A percentile compares a stretch with the other conserved stretches of the same genome.
phyloP scores from a whole-genome alignment of 2,329 filamentous ascomycete genomes.

The Colletotrichum filicis region DNA sequence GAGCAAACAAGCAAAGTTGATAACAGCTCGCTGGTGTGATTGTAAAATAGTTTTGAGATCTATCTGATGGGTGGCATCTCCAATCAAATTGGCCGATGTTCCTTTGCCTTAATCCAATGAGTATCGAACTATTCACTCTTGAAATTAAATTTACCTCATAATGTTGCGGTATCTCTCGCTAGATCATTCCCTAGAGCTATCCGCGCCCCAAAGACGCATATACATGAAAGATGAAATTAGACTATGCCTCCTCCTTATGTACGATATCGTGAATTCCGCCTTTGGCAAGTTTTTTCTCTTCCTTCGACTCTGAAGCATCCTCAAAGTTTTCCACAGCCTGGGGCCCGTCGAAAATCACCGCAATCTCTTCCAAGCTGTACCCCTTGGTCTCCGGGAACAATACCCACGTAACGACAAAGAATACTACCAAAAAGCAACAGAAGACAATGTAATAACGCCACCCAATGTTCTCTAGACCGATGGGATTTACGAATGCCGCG shows the following conservation, averaged over 20 bases:
- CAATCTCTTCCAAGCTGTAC: conserved; percentile 42
- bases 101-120: no score
- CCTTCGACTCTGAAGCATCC: conserved; percentile 8
- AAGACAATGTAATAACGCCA: conserved; percentile 56
- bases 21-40: no score
- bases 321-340: conserved; percentile 20
- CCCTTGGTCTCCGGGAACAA: conserved; percentile 46
- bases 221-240: neutral
- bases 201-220: no score
- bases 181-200: neutral
- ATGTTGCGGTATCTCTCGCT: neutral
- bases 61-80: no score
- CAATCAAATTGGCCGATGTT: no score
- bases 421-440: conserved; percentile 42
- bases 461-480: conserved; percentile 47
- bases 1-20: no score
- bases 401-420: conserved; percentile 48
- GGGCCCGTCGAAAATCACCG: conserved; percentile 40
- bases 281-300: conserved; percentile 15
- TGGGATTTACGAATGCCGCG: conserved; percentile 50
- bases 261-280: conserved; percentile 1
- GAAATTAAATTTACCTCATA: no score
- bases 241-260: conserved; percentile 14
- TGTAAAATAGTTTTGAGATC: no score
- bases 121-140: no score